Conservation (phyloP, 1,284 basidiomycete species). For the Amylostereum chailletii region DNA sequence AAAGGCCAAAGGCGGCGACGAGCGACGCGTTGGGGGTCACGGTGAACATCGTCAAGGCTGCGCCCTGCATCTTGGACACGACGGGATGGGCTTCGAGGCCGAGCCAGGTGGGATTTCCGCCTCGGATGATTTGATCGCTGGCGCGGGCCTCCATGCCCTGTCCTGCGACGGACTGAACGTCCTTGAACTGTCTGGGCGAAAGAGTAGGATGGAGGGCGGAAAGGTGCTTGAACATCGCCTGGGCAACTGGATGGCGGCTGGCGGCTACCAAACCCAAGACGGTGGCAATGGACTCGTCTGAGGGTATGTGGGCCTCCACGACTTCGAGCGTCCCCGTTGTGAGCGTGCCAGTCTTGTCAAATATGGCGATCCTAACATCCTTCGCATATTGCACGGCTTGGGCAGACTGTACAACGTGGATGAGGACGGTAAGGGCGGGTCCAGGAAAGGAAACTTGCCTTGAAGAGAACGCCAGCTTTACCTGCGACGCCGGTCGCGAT, state of each 20-base stretch:
- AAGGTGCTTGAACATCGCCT: constrained; percentile 20
- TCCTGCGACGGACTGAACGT: constrained; percentile 25
- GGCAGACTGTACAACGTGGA: constrained; percentile 10
- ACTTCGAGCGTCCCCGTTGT: constrained; percentile 27
- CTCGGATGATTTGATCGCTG: constrained; percentile 19
- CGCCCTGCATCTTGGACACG: constrained; percentile 14
- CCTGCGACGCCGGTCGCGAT: constrained; percentile 26
- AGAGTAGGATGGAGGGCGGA: constrained; percentile 5
- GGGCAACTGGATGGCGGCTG: constrained; percentile 20
- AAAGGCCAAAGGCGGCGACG: constrained; percentile 35
- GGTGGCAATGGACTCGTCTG: constrained; percentile 9
- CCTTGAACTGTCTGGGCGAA: constrained; percentile 8
- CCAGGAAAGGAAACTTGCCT: constrained; percentile 8
- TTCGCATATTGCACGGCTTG: constrained; percentile 21
- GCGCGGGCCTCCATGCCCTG: constrained; percentile 26
- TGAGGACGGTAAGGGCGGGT: background rate
- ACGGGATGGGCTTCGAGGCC: constrained; percentile 15
- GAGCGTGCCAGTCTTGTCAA: constrained; percentile 42
- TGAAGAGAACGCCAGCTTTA: constrained; percentile 25
- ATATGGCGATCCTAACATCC: constrained; percentile 26
- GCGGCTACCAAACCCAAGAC: constrained; percentile 13
- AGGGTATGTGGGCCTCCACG: constrained; percentile 16
- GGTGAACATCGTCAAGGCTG: constrained; percentile 27
- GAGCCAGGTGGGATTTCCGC: constrained; percentile 28
- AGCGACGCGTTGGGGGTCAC: constrained; percentile 23